Evolutionary conservation across 176 grass and related monocot genomes (phyloP).

Genomic region (Oryza punctata): DNA sequence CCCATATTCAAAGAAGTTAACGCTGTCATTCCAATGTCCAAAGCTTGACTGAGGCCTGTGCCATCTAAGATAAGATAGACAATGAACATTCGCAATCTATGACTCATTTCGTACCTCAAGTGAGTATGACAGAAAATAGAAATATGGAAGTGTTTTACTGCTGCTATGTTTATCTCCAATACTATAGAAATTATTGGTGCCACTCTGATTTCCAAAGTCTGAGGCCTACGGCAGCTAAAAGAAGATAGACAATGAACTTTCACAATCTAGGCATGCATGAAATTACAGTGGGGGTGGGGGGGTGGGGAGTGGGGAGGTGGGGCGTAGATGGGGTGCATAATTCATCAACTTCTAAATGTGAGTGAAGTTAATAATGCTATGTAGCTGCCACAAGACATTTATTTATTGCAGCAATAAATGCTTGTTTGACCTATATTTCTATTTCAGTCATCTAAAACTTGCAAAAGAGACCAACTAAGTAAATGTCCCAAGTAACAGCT

Average conservation of each 20-base stretch:
- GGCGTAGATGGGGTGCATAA: neutral
- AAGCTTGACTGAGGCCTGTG: slow-evolving; percentile 13
- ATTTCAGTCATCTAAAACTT: slow-evolving; percentile 14
- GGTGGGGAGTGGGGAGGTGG: too few species aligned
- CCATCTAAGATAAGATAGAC: neutral
- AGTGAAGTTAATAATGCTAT: neutral
- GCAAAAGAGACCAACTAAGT: neutral
- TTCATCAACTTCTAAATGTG: neutral
- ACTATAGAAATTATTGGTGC: neutral
- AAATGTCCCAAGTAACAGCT: neutral
- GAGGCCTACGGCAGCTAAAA: neutral
- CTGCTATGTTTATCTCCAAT: neutral
- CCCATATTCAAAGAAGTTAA: neutral
- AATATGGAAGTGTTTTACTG: slow-evolving; percentile 14
- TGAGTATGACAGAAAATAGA: slow-evolving; percentile 44
- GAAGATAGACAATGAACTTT: slow-evolving; percentile 9
- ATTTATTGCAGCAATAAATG: slow-evolving; percentile 5
- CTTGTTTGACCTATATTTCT: slow-evolving; percentile 2
- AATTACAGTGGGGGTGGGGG: neutral
- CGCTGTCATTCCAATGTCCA: neutral
- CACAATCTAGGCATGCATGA: neutral
- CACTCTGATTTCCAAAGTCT: neutral
- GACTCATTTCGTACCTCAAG: slow-evolving; percentile 95
- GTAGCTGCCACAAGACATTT: neutral
- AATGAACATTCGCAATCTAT: slow-evolving; percentile 22